Base-by-base conservation (phyloP, 1,139 yeast genomes). In the Debaryomycetaceae sp. region DNA sequence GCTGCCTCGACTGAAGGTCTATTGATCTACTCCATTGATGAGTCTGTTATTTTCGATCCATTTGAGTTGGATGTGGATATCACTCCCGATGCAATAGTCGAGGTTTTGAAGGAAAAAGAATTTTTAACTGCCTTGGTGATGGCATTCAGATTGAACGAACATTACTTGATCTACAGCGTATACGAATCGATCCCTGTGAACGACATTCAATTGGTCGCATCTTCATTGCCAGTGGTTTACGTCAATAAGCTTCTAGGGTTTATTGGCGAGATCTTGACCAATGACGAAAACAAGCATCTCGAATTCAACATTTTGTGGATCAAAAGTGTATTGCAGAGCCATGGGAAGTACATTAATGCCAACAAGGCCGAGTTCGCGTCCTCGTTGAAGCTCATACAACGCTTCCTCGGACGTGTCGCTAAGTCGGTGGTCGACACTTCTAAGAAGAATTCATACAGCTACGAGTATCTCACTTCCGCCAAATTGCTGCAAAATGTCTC, bases 1-100 rank as follows among this genome's bases (percentile, higher is more conserved):
- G 97, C 96, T 29, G 95, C 97, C 0, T 84, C 97, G 0, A 93
- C 99, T 0, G 99, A 93, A 63, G 99, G 99, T 6, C 70, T 95
- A 42, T 69, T 91, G 47, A 73, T 93, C 2, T 93, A 81, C 62
- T 84, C 96, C 1, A 80, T 90, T 36, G 96, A 91, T 61, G 83
- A 84, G 46, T 72, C 79, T 13, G 69, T 88, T 40, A 69, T 83
- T 39, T 95, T 93, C 59, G 99, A 93, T 70, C 99, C 99, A 38
- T 89, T 88, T 63, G 98, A 95, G 62, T 76, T 93, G 59, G 99
- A 93, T 60, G 75, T 91, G 41, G 99, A 95, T 57, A 82, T 93
- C 36, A 93, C 99, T 0, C 95, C 97, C 0, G 85, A 81, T 41
- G 72, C 87, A 6, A 85, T 91, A 0, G 48, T 81, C 27, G 85